Percentiles rank a stretch among this genome's conserved stretches.
Conservation (phyloP, 2,329 filamentous ascomycete species). For the Aspergillus nomiae region DNA sequence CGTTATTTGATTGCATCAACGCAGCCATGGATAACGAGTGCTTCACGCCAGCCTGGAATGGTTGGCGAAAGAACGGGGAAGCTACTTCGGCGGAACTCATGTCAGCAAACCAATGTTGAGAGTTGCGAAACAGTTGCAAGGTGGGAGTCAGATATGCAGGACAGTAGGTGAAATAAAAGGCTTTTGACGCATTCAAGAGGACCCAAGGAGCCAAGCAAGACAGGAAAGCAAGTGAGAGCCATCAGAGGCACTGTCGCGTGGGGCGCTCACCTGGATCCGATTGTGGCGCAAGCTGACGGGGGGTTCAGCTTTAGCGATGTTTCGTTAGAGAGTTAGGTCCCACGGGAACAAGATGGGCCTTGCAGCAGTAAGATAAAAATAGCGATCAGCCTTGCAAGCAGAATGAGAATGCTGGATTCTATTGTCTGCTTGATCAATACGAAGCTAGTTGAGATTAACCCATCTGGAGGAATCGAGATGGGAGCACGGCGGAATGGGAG, state of each 20-base stretch:
- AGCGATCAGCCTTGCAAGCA: conserved; percentile 26
- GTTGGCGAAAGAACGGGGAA: conserved; percentile 32
- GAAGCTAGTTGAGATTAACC: conserved; percentile 14
- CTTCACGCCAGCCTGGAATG: conserved; percentile 33
- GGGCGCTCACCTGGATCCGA: conserved; percentile 42
- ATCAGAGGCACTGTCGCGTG: conserved; percentile 33
- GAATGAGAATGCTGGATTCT: conserved; percentile 13
- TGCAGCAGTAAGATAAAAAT: conserved; percentile 27
- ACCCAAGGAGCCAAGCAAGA: conserved; percentile 9
- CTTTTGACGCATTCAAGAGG: conserved; percentile 8
- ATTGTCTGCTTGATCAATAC: conserved; percentile 9
- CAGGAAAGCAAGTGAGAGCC: conserved; percentile 5
- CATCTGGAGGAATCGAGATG: conserved; percentile 23
- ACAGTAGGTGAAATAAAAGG: conserved; percentile 7
- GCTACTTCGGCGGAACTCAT: conserved; percentile 38
- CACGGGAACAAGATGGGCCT: conserved; percentile 19
- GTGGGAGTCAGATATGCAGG: background rate
- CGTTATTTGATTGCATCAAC: conserved; percentile 45
- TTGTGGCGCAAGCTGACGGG: conserved; percentile 49
- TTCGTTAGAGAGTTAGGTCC: conserved; percentile 20
- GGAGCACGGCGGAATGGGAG: conserved; percentile 16
- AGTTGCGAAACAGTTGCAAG: background rate
- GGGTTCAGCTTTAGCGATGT: conserved; percentile 38
- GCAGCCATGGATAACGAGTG: conserved; percentile 44
- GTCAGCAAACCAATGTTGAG: conserved; percentile 28